Percentiles rank a stretch among this genome's conserved stretches.
These are phyloP conservation scores for Coemansia sp. DNA, from an alignment of 192 early-diverging fungal species.

Conservation along the genomic window DNA sequence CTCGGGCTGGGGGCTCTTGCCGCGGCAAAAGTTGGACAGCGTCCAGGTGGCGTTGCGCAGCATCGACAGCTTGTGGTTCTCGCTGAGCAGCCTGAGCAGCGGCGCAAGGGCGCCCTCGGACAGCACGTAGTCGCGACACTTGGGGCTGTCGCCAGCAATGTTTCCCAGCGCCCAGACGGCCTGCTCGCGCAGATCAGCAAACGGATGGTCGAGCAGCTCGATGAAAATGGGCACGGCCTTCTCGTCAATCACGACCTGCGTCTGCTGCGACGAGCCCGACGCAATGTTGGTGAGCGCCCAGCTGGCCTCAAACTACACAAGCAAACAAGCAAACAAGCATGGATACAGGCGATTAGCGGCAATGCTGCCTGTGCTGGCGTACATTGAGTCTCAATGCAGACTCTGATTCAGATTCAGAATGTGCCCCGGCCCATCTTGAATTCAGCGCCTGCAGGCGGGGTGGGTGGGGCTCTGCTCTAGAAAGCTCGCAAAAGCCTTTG, in stretches of 20 bases:
- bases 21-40: conserved; percentile 97
- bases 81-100: conserved; percentile 81
- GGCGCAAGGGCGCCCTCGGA: conserved; percentile 77
- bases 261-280: conserved; percentile 91
- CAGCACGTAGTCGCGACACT: conserved; percentile 89
- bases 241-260: conserved; percentile 87
- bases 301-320: conserved; percentile 89
- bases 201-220: conserved; percentile 75
- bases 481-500: conserved; percentile 36
- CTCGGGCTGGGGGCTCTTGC: conserved; percentile 93
- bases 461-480: background rate
- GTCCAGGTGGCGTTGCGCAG: conserved; percentile 99
- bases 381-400: too few species aligned
- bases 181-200: conserved; percentile 92
- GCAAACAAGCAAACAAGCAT: too few species aligned
- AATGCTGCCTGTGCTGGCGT: too few species aligned
- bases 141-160: conserved; percentile 95
- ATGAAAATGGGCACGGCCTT: conserved; percentile 92
- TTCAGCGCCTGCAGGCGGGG: background rate
- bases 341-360: too few species aligned
- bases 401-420: too few species aligned
- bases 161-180: conserved; percentile 99
- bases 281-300: conserved; percentile 99
- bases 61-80: conserved; percentile 94
- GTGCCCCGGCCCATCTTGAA: too few species aligned